Conservation (phyloP, 179 eudicot genomes). For the Nepenthes alata region DNA sequence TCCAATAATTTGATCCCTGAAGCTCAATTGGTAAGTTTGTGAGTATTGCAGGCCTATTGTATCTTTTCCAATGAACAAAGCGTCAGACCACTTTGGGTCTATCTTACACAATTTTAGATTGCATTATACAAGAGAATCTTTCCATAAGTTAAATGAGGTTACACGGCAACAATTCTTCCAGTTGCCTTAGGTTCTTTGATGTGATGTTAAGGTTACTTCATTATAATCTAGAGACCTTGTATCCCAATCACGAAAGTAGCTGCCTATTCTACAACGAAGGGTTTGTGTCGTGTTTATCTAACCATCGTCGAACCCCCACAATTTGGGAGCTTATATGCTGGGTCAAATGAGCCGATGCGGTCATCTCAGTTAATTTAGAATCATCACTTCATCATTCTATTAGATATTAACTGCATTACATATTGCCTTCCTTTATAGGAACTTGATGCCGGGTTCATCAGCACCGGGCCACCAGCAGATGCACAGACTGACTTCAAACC, state of each 20-base stretch:
- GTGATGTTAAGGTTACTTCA: too few relatives aligned
- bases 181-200: too few relatives aligned
- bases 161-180: not conserved
- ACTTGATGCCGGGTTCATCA: slow-evolving; percentile 13
- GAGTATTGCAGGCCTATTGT: not conserved
- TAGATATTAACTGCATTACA: not conserved
- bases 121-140: not conserved
- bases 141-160: not conserved
- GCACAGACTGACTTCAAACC: slow-evolving; percentile 24
- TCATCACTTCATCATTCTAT: not conserved
- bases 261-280: too few relatives aligned
- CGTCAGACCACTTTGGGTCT: too few relatives aligned
- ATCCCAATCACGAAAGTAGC: too few relatives aligned
- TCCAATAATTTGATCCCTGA: slow-evolving; percentile 1
- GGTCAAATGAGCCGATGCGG: not conserved
- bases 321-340: too few relatives aligned
- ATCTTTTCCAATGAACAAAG: not conserved
- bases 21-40: slow-evolving; percentile 1
- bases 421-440: slow-evolving; percentile 14
- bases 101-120: not conserved
- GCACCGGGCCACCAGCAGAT: slow-evolving; percentile 19
- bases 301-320: too few relatives aligned
- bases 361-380: not conserved
- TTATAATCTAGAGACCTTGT: too few relatives aligned
- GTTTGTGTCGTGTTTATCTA: too few relatives aligned